A percentile compares a stretch with the other conserved stretches of the same genome.
Evolutionary conservation across 176 grass and related monocot genomes (phyloP).

Genomic region (Sorghum bicolor): DNA sequence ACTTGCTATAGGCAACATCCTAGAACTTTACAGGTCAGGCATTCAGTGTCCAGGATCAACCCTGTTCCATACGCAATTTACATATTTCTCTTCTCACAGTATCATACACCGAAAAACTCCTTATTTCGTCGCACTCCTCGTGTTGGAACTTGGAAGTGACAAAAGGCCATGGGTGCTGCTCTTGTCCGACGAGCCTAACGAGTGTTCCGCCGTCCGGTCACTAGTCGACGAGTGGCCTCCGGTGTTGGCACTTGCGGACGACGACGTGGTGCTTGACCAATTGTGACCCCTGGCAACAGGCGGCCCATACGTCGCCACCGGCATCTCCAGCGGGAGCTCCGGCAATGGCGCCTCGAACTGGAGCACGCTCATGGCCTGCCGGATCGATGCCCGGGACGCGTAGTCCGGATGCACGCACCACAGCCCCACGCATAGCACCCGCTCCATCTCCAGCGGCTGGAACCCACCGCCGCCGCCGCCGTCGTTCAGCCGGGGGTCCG

Average conservation of each 20-base stretch:
- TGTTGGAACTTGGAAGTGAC: neutral
- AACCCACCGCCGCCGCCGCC: neutral
- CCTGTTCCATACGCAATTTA: too few species aligned
- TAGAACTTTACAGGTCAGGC: too few species aligned
- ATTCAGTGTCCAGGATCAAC: too few species aligned
- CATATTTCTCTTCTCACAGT: too few species aligned
- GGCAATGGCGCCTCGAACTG: neutral
- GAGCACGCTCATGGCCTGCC: neutral
- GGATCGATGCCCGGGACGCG: neutral
- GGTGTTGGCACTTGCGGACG: neutral
- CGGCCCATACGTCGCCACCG: neutral
- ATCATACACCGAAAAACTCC: too few species aligned
- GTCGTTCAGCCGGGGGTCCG: neutral
- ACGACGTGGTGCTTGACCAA: neutral
- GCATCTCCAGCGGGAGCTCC: neutral
- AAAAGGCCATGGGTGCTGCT: neutral
- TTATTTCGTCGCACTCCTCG: neutral
- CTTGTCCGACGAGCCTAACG: neutral
- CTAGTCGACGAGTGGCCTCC: neutral
- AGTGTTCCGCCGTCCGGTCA: neutral
- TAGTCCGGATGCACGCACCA: neutral
- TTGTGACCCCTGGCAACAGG: neutral
- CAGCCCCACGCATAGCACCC: neutral
- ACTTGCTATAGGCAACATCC: too few species aligned
- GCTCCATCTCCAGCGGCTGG: neutral